A percentile compares a stretch with the other conserved stretches of the same genome.
Evolutionary conservation across 2,329 filamentous ascomycete species (phyloP).

Genomic region (Diaporthe longicolla): DNA sequence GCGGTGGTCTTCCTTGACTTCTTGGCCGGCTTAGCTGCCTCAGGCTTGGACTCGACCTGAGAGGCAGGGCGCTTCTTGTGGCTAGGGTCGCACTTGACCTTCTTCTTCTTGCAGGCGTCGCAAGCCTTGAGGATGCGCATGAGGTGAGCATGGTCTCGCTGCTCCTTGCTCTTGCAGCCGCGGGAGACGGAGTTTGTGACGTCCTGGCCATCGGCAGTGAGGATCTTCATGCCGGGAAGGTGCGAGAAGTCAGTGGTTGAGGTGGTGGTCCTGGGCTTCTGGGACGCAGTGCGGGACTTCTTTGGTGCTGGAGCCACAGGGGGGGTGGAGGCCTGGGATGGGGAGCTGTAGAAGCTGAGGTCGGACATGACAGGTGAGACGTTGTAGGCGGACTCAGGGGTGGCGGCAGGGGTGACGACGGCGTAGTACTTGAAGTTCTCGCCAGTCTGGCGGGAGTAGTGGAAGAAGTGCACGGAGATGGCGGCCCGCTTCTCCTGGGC

Average conservation of each 20-base stretch:
- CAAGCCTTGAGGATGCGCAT: constrained; percentile 80
- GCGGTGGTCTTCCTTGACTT: constrained; percentile 54
- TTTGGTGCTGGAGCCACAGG: constrained; percentile 37
- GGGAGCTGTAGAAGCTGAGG: constrained; percentile 60
- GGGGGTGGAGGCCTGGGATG: constrained; percentile 42
- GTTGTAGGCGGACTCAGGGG: constrained; percentile 63
- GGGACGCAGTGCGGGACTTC: constrained; percentile 48
- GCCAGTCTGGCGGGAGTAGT: constrained; percentile 66
- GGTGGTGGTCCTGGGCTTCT: constrained; percentile 46
- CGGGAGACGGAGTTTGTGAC: constrained; percentile 74
- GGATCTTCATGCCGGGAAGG: constrained; percentile 76
- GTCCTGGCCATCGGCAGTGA: constrained; percentile 74
- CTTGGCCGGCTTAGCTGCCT: constrained; percentile 56
- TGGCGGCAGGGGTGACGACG: constrained; percentile 57
- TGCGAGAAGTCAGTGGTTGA: constrained; percentile 61
- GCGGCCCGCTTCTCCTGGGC: constrained; percentile 71
- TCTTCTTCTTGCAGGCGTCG: constrained; percentile 73
- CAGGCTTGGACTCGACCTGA: constrained; percentile 49
- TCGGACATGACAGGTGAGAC: constrained; percentile 65
- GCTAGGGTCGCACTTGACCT: constrained; percentile 73
- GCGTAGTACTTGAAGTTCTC: constrained; percentile 74
- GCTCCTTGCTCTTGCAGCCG: constrained; percentile 77
- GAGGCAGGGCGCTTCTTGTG: constrained; percentile 65
- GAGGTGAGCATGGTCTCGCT: constrained; percentile 75
- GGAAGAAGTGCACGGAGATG: constrained; percentile 72